phyloP scores from a whole-genome alignment of 176 grass and related monocot species.

The Chrysopogon serrulatus region DNA sequence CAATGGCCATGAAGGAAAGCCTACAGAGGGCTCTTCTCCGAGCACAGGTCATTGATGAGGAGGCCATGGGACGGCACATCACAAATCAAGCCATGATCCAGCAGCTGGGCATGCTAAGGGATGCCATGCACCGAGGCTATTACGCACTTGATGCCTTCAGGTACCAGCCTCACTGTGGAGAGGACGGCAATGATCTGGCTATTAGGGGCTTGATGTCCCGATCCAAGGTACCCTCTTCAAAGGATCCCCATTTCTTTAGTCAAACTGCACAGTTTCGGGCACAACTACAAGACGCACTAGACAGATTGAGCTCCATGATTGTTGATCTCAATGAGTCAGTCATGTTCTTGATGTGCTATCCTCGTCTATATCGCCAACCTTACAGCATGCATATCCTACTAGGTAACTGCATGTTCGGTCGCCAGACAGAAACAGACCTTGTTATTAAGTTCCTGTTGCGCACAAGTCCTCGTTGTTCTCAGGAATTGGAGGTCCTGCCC shows the following conservation, averaged over 20 bases:
- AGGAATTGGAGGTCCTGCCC: not conserved
- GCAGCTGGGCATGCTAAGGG: no score
- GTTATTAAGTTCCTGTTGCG: not conserved
- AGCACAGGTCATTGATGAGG: not conserved
- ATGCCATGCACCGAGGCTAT: no score
- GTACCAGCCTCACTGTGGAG: not conserved
- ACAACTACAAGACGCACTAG: not conserved
- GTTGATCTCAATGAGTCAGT: not conserved
- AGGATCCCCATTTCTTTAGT: not conserved
- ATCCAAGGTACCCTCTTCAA: not conserved
- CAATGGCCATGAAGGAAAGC: not conserved
- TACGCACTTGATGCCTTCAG: no score
- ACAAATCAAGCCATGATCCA: constrained; percentile 2
- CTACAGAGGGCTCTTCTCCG: not conserved
- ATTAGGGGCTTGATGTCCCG: not conserved
- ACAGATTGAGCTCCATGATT: not conserved
- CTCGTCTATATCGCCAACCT: not conserved
- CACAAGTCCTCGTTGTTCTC: not conserved
- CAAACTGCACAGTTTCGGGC: no score
- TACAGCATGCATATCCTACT: constrained; percentile 3
- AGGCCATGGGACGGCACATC: not conserved
- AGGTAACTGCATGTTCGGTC: not conserved
- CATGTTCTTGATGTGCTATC: not conserved
- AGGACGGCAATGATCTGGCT: not conserved
- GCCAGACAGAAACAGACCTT: not conserved